Percentiles rank a stretch among this genome's conserved stretches.
Evolutionary conservation across 2,329 filamentous ascomycete genomes (phyloP).

Genomic region (Scopulariopsis brevicaulis): DNA sequence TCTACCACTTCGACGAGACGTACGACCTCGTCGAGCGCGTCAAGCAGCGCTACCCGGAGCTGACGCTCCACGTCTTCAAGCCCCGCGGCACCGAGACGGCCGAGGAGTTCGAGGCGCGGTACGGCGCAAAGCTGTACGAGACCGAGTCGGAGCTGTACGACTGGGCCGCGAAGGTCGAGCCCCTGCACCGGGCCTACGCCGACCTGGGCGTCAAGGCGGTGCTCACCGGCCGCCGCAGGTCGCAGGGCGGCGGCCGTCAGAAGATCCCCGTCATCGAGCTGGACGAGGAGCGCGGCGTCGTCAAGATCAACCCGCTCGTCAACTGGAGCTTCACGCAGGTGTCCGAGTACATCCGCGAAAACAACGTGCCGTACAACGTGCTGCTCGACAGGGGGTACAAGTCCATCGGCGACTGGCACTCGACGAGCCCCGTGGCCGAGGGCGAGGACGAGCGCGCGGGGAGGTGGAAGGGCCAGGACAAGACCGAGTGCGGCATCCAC

Average conservation of each 20-base stretch:
- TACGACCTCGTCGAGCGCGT: slow-evolving; percentile 64
- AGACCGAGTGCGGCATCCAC: slow-evolving; percentile 98
- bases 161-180: slow-evolving; percentile 96
- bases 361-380: slow-evolving; percentile 87
- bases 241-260: slow-evolving; percentile 86
- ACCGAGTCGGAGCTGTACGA: slow-evolving; percentile 83
- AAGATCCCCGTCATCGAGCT: slow-evolving; percentile 86
- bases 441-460: slow-evolving; percentile 94
- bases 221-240: slow-evolving; percentile 80
- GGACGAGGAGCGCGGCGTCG: slow-evolving; percentile 72
- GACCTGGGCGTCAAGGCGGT: slow-evolving; percentile 83
- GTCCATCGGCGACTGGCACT: slow-evolving; percentile 97
- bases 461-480: slow-evolving; percentile 89
- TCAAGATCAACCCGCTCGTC: slow-evolving; percentile 96
- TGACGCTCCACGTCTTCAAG: slow-evolving; percentile 82
- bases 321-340: slow-evolving; percentile 92
- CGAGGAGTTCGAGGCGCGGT: slow-evolving; percentile 68
- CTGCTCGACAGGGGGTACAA: slow-evolving; percentile 94
- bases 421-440: slow-evolving; percentile 77
- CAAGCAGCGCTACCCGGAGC: slow-evolving; percentile 61
- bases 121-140: slow-evolving; percentile 79
- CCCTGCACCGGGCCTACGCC: slow-evolving; percentile 79
- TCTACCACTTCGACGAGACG: slow-evolving; percentile 75
- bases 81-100: slow-evolving; percentile 63
- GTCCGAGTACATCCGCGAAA: slow-evolving; percentile 71